phyloP scores from a whole-genome alignment of 2,329 filamentous ascomycete genomes.

The Coniella lustricola region DNA sequence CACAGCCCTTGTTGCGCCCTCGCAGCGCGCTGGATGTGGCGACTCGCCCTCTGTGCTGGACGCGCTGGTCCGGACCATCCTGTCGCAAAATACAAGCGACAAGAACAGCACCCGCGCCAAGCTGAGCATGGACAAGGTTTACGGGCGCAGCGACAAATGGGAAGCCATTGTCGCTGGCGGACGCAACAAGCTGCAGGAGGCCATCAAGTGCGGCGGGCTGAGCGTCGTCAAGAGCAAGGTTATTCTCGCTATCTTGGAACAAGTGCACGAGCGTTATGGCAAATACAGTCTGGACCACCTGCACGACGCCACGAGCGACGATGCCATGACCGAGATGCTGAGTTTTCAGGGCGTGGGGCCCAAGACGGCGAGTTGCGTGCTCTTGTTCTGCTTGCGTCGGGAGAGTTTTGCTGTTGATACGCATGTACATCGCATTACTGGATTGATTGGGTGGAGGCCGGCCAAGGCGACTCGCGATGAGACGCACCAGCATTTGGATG shows the following conservation, averaged over 20 bases:
- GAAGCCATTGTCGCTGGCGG: conserved; percentile 34
- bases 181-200: conserved; percentile 37
- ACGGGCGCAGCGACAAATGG: conserved; percentile 38
- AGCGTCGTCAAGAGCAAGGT: conserved; percentile 65
- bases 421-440: conserved; percentile 43
- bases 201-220: conserved; percentile 66
- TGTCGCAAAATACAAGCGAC: conserved; percentile 47
- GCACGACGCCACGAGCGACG: conserved; percentile 33
- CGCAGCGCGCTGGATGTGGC: conserved; percentile 57
- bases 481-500: conserved; percentile 44
- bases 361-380: conserved; percentile 47
- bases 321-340: conserved; percentile 43
- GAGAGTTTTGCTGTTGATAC: conserved; percentile 47
- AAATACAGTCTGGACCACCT: conserved; percentile 43
- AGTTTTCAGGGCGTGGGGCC: conserved; percentile 44
- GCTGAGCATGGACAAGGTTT: conserved; percentile 36
- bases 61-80: conserved; percentile 43
- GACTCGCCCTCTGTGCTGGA: conserved; percentile 44
- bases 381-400: conserved; percentile 42
- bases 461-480: conserved; percentile 33
- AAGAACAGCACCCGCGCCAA: conserved; percentile 54
- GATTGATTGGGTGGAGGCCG: conserved; percentile 43
- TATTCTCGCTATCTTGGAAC: conserved; percentile 61
- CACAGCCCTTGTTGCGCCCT: conserved; percentile 49
- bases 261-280: conserved; percentile 45